Base-by-base conservation (phyloP, 148 eudicot genomes). In the Mesembryanthemum crystallinum region DNA sequence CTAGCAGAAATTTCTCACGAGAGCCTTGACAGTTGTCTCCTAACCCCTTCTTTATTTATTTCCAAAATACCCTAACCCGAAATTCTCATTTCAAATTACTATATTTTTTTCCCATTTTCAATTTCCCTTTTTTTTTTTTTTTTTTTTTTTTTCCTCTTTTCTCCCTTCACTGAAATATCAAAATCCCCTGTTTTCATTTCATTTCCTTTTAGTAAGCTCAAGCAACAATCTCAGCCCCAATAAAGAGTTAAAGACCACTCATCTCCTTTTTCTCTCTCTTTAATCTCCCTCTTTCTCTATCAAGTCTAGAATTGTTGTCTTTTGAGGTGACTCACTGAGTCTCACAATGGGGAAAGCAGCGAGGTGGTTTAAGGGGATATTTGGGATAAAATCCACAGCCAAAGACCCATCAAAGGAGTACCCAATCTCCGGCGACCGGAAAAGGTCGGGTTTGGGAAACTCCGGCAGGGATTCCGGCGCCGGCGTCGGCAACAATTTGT, bases 271-370 rank as follows among this genome's bases (percentile, higher is more conserved):
- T 62, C 11, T 20, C 69, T 45, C 30, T 39, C 29, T n/a, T n/a
- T n/a, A n/a, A n/a, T n/a, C n/a, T n/a, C 4, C 8, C 39, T 23
- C 23, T 39, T 14, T 61, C 54, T 69, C 52, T 52, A 47, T 69
- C 15, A n/a, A n/a, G n/a, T 61, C 23, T 54, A 57, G 24, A 65
- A 37, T 8, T 13, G 4, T 21, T 73, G 17, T 33, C 72, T n/a
- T 59, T 67, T 37, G 24, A 6, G 37, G 21, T 47, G n/a, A n/a
- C n/a, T n/a, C n/a, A n/a, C n/a, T n/a, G n/a, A n/a, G n/a, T n/a
- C n/a, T n/a, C 49, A 51, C 68, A 81, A 90, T 91, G 96, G 96
- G 96, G 5, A 91, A 81, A 75, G 88, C 87, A 42, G 78, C 85
- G 7, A 83, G 83, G 75, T 91, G 92, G 96, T 63, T 91, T 13